A percentile compares a stretch with the other conserved stretches of the same genome.
Conservation (phyloP, 2,329 filamentous ascomycete species). For the Colletotrichum horii region DNA sequence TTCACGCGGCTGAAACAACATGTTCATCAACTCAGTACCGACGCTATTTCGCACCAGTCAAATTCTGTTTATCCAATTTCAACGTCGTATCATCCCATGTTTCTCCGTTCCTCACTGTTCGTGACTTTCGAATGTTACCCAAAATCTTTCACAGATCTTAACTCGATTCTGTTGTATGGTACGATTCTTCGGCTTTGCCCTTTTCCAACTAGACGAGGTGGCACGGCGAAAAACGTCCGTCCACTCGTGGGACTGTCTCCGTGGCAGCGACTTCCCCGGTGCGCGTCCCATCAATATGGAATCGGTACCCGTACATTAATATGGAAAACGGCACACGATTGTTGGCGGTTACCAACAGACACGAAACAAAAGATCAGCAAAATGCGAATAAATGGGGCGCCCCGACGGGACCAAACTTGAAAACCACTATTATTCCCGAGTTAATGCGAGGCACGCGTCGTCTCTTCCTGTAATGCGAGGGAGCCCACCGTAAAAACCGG, state of each 20-base stretch:
- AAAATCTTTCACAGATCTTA: background rate
- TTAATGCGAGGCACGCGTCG: background rate
- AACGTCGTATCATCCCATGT: background rate
- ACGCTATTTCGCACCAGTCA: slow-evolving; percentile 11
- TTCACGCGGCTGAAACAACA: slow-evolving; percentile 4
- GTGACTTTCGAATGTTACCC: background rate
- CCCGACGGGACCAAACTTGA: background rate
- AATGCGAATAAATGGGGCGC: background rate
- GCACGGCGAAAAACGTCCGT: background rate
- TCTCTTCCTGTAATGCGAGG: background rate
- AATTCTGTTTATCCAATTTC: background rate
- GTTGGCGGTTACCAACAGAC: background rate
- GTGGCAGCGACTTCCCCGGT: background rate
- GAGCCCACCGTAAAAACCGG: background rate
- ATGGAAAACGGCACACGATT: slow-evolving; percentile 9
- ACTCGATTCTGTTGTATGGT: background rate
- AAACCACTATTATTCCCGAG: background rate
- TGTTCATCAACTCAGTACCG: background rate
- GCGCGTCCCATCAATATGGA: background rate
- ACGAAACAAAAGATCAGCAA: background rate
- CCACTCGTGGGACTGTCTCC: background rate
- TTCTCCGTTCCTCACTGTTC: background rate
- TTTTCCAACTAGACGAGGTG: background rate
- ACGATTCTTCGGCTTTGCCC: background rate
- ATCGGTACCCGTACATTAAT: background rate